phyloP scores from a whole-genome alignment of 1,139 yeast species.

The Protomyces gravidus region DNA sequence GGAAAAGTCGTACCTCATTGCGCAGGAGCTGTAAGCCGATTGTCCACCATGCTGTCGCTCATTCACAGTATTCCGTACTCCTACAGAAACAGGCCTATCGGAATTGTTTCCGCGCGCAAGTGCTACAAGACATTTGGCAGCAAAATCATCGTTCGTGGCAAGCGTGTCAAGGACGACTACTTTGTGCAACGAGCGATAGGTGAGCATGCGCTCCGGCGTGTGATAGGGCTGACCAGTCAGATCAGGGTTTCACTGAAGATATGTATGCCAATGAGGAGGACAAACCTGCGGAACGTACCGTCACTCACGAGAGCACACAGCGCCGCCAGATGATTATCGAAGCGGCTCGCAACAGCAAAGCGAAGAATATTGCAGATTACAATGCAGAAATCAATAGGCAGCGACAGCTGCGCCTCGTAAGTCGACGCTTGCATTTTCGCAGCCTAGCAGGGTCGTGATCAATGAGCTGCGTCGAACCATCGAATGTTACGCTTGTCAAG shows the following conservation, averaged over 20 bases:
- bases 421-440: background rate
- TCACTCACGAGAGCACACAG: conserved; percentile 10
- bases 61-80: conserved; percentile 50
- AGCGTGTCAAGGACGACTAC: conserved; percentile 67
- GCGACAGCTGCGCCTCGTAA: background rate
- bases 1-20: conserved; percentile 59
- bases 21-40: conserved; percentile 45
- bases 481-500: too few species aligned
- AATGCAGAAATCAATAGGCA: conserved; percentile 12
- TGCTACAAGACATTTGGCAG: conserved; percentile 72
- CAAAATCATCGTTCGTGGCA: conserved; percentile 56
- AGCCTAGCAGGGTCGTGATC: too few species aligned
- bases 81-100: conserved; percentile 62
- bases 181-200: conserved; percentile 67
- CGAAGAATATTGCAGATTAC: conserved; percentile 12
- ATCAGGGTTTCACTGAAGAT: conserved; percentile 46
- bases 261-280: conserved; percentile 33
- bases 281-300: conserved; percentile 9
- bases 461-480: too few species aligned
- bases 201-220: conserved; percentile 48
- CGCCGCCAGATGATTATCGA: conserved; percentile 8
- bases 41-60: background rate
- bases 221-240: conserved; percentile 28
- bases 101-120: conserved; percentile 59
- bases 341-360: conserved; percentile 5